Base-by-base conservation (phyloP, 495 filamentous ascomycete genomes). In the Immersiella caudata region DNA sequence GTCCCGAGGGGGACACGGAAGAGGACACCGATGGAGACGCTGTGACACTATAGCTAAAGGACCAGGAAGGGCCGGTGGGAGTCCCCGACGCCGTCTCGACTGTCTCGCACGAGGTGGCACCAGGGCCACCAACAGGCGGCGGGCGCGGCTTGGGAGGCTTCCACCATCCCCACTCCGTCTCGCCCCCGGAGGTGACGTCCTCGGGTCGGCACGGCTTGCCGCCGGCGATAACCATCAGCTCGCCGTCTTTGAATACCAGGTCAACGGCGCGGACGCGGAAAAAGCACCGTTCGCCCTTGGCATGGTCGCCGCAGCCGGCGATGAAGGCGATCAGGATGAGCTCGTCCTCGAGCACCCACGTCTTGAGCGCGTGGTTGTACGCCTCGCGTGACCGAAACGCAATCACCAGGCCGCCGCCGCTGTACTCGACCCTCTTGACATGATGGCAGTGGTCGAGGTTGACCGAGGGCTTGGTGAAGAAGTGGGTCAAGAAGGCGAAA, bases 141-240 rank as follows among this genome's bases (percentile, higher is more conserved):
- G 40, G 40, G 40, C 40, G 40, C 40, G 40, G 40, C 40, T 46
- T 46, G 40, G 40, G 40, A 46, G 40, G 40, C 40, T 46, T 65
- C 50, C 54, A 65, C 52, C 52, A 58, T 14, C 63, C 63, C 63
- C 63, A 65, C 29, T 65, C 52, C 25, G 63, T 65, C 63, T 65
- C 63, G 40, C 63, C 63, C 21, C 35, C 24, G 11, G n/a, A 50
- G 54, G 29, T 65, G 52, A 65, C 35, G n/a, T 65, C 63, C 24
- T 65, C 50, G 29, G 50, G 51, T 8, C 57, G 63, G 52, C 63
- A 58, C 8, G 54, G 20, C 63, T 65, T 57, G 29, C 63, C 63
- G 11, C 22, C 9, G n/a, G 54, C 52, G 3, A 58, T 26, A 21
- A 65, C 27, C 14, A 35, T 12, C 18, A 65, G 54, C 14, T 52